Evolutionary conservation across 768 basidiomycete genomes (phyloP), one percentile per base, ranked within the genome.

Genomic region (Tricholoma flavovirens): DNA sequence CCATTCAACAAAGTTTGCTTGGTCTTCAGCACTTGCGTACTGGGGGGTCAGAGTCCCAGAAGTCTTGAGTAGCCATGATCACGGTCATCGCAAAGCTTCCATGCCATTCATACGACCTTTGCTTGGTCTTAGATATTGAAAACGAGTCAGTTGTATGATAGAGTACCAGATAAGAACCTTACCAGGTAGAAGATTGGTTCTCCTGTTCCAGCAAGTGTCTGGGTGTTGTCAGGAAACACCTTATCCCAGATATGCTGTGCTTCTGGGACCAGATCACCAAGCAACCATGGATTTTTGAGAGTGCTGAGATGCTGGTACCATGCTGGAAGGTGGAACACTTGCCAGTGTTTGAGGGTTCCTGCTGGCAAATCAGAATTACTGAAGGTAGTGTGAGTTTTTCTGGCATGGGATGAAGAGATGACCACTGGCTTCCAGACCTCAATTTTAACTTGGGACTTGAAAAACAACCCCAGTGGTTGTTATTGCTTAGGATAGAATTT

Each of bases 61-160:
- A 56, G 19, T 49, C 48, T 36, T 56, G 32, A 30, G 40, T n/a
- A 12, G 49, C 55, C 2, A 8, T 17, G 30, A 26, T 33, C 22
- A 26, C 49, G 5, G 21, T 21, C 9, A 14, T 36, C 11, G 36
- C 49, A 49, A 50, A 49, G 35, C 36, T 50, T 14, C 55, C 33
- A 8, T 24, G 49, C 55, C 55, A 56, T 38, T 56, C 49, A 29
- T 56, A 56, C 14, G 46, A 49, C 14, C 55, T 33, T 17, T 56
- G 48, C 19, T 35, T 49, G 36, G 49, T 38, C 55, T 56, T 7
- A 26, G 14, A 42, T 36, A 36, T 49, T 2, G 8, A n/a, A 49
- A 30, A 21, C 14, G 15, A 24, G 10, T 40, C n/a, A 32, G 29
- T 24, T 24, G 35, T 14, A 38, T 26, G 30, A 38, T 26, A 56